Conservation (phyloP, 805 yeast species). For the Isabelozyma gotoi region DNA sequence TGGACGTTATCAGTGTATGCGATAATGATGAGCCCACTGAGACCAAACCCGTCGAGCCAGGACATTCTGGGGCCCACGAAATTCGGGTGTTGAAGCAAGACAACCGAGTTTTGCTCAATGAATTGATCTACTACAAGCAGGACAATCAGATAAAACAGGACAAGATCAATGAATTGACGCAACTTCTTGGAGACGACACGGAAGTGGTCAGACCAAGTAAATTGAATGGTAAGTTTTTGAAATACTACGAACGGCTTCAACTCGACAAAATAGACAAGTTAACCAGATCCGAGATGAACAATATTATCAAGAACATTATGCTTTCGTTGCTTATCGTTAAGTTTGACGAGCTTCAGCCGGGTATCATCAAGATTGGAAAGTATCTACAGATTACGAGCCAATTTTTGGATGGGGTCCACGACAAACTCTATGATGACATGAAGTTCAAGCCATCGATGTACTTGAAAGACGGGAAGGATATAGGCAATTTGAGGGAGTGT, state of each 20-base stretch:
- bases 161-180: slow-evolving; percentile 1
- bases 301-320: slow-evolving; percentile 33
- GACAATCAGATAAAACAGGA: neutral
- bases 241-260: slow-evolving; percentile 23
- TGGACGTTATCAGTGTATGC: neutral
- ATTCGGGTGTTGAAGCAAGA: neutral
- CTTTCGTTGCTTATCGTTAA: slow-evolving; percentile 31
- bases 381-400: slow-evolving; percentile 20
- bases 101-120: neutral
- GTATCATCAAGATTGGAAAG: slow-evolving; percentile 24
- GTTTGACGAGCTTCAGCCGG: slow-evolving; percentile 22
- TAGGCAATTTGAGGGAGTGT: slow-evolving; percentile 19
- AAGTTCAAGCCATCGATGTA: slow-evolving; percentile 26
- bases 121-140: neutral
- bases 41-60: too few relatives aligned
- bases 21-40: too few relatives aligned
- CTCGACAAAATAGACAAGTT: slow-evolving; percentile 29
- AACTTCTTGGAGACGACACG: slow-evolving; percentile 13
- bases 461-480: slow-evolving; percentile 3
- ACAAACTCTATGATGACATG: slow-evolving; percentile 18
- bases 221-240: slow-evolving; percentile 13
- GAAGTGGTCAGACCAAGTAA: slow-evolving; percentile 11
- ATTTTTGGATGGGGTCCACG: slow-evolving; percentile 36
- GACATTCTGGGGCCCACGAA: too few relatives aligned
- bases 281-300: slow-evolving; percentile 25